Base-by-base conservation (phyloP, 2,329 filamentous ascomycete genomes). In the Phaeomoniella chlamydospora region DNA sequence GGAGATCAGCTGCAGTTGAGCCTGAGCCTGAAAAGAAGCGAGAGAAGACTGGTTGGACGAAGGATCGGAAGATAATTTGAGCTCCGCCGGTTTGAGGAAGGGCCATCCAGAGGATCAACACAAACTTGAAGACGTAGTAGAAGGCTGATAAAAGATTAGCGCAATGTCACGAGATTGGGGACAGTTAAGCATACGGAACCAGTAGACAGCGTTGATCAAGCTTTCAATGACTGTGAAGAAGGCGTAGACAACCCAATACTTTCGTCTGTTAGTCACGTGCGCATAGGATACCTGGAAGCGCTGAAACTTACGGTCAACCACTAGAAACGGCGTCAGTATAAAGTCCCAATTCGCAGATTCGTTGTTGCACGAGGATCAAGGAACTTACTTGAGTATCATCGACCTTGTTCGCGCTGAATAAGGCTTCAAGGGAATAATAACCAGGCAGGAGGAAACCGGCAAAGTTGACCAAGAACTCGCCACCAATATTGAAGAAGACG, bases 61-160 rank as follows among this genome's bases (percentile, higher is more conserved):
- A 84, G 45, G 87, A 94, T 62, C 84, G 81, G 83, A 96, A 98
- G 67, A 98, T 72, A 55, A 96, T 66, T 63, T 96, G 86, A 53
- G 90, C 88, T 57, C 90, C 90, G 58, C 90, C 96, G 70, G 92
- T 94, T 62, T 83, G 74, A 60, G 90, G 90, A 54, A 98, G 85
- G 50, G 88, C 78, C 67, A 98, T 86, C 90, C 90, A 98, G 59
- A 98, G 78, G 52, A 96, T 73, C 60, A 96, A 81, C 56, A 92
- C 69, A 58, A 98, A 94, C 75, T 98, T 98, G 81, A 98, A 96
- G 58, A 87, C 88, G 67, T 84, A 98, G 80, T 98, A 98, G 70
- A 98, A 98, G 56, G 90, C 63, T 67, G 38, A 42, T 6, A 37
- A 35, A 15, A 34, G 16, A 43, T 56, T 40, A 60, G 49, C 29